Base-by-base conservation (phyloP, 371 early-diverging fungal genomes). In the Mucor mucedo region DNA sequence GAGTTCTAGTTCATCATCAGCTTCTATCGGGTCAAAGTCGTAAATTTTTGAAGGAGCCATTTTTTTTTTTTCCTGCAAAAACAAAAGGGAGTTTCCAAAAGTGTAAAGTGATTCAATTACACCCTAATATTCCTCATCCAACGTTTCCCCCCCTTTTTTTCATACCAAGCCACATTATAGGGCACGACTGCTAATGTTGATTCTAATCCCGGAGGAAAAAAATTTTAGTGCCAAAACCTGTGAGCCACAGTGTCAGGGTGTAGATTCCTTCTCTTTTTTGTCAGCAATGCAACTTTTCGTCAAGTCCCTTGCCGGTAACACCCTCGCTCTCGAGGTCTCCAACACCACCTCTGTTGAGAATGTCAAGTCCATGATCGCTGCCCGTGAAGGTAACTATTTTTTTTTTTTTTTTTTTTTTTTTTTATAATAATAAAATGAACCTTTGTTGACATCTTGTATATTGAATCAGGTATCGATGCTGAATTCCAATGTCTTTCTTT, bases 401-500 rank as follows among this genome's bases (percentile, higher is more conserved):
- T 21, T 21, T 21, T 21, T 21, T 21, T 21, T 21, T 21, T 21
- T 21, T 21, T 21, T 21, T 21, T 21, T 21, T 21, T 21, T 21
- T 21, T 21, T 21, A 21, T 21, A 21, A 21, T 21, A 21, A 21
- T 21, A 21, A 21, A 21, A 21, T 21, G 21, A 1, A 21, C 21
- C 21, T 21, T 21, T 21, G 21, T 21, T 21, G 21, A 21, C 21
- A 21, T 21, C 21, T 21, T 21, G 21, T 21, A 21, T 21, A 6
- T 8, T 35, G 35, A 16, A 7, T 28, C 21, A 80, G 92, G 91
- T 67, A 94, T 98, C 73, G 93, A 95, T 53, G 92, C 95, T 66
- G 93, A 89, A 76, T 89, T 91, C 80, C 95, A 95, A 83, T 91
- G 92, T 76, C 86, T 95, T 60, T 94, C 95, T 73, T 96, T 93